These are phyloP conservation scores for Pseudogymnoascus sp. DNA, from an alignment of 2,329 filamentous ascomycete species.

Conservation along the genomic window DNA sequence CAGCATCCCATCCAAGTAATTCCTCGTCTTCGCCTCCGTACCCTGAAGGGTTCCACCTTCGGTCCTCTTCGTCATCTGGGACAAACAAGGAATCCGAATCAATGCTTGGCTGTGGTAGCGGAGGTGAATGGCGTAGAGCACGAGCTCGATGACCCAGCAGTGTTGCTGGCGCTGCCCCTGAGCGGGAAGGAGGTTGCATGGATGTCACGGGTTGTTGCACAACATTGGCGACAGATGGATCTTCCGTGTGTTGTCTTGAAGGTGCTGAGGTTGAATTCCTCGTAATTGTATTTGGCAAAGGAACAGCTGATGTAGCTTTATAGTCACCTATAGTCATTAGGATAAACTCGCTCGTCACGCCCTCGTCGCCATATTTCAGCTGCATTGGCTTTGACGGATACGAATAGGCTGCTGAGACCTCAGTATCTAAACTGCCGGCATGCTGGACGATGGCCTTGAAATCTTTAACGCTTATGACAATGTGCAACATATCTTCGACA, in stretches of 20 bases:
- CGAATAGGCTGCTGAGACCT: slow-evolving; percentile 62
- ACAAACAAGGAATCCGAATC: slow-evolving; percentile 64
- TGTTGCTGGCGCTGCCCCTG: slow-evolving; percentile 16
- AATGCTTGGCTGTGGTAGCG: slow-evolving; percentile 47
- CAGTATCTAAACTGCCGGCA: slow-evolving; percentile 60
- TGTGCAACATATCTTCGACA: slow-evolving; percentile 67
- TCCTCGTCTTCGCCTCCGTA: slow-evolving; percentile 58
- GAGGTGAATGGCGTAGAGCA: slow-evolving; percentile 42
- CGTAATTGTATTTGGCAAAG: slow-evolving; percentile 21
- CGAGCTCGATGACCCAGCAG: slow-evolving; percentile 33
- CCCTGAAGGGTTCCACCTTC: slow-evolving; percentile 63
- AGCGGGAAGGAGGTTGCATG: slow-evolving; percentile 23
- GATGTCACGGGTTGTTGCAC: slow-evolving; percentile 18
- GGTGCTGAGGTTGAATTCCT: slow-evolving; percentile 21
- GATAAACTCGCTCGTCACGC: slow-evolving; percentile 66
- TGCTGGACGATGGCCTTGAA: slow-evolving; percentile 73
- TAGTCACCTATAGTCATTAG: slow-evolving; percentile 72
- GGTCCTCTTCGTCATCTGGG: slow-evolving; percentile 56
- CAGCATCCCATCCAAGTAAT: slow-evolving; percentile 67
- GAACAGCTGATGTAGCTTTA: slow-evolving; percentile 22
- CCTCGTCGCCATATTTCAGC: slow-evolving; percentile 60
- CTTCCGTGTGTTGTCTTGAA: slow-evolving; percentile 24
- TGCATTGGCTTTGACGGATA: slow-evolving; percentile 63
- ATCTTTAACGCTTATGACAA: slow-evolving; percentile 75
- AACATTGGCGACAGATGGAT: slow-evolving; percentile 19